A percentile compares a stretch with the other conserved stretches of the same genome.
These are phyloP conservation scores for Sugiyamaella marilandica DNA, from an alignment of 805 yeast genomes.

Conservation along the genomic window DNA sequence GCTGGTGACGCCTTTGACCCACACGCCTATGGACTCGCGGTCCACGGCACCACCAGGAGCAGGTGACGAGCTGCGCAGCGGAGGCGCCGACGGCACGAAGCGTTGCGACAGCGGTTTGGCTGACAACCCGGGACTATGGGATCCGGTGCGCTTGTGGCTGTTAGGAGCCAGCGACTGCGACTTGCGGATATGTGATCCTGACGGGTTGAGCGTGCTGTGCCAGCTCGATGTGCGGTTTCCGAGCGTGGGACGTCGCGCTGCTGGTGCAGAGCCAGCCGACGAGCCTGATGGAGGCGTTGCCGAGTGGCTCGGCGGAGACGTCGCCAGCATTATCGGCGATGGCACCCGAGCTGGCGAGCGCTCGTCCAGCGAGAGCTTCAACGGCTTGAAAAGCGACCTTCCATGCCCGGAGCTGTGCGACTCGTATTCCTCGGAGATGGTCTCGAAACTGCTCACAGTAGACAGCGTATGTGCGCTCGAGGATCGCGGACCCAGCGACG, in stretches of 20 bases:
- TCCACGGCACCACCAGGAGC: conserved; percentile 9
- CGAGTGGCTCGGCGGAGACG: neutral
- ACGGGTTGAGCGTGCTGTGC: neutral
- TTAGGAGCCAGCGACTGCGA: neutral
- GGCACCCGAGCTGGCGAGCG: neutral
- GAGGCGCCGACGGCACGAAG: neutral
- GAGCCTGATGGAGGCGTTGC: neutral
- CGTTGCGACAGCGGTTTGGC: neutral
- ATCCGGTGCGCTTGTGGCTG: conserved; percentile 13
- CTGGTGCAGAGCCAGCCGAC: neutral
- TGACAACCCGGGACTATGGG: conserved; percentile 18
- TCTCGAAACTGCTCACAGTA: neutral
- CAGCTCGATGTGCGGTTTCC: conserved; percentile 6
- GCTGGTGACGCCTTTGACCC: conserved; percentile 32
- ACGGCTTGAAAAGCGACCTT: neutral
- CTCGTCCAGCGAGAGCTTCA: neutral
- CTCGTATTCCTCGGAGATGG: neutral
- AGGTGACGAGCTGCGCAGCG: neutral
- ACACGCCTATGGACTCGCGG: conserved; percentile 30
- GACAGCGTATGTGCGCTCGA: neutral
- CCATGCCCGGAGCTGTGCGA: too few relatives aligned
- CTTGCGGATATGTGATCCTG: conserved; percentile 5
- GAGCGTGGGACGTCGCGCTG: conserved; percentile 3
- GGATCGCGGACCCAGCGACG: neutral
- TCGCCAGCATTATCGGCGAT: neutral